Conservation (phyloP, 352 stramenopile species). For the Phytophthora pistaciae region DNA sequence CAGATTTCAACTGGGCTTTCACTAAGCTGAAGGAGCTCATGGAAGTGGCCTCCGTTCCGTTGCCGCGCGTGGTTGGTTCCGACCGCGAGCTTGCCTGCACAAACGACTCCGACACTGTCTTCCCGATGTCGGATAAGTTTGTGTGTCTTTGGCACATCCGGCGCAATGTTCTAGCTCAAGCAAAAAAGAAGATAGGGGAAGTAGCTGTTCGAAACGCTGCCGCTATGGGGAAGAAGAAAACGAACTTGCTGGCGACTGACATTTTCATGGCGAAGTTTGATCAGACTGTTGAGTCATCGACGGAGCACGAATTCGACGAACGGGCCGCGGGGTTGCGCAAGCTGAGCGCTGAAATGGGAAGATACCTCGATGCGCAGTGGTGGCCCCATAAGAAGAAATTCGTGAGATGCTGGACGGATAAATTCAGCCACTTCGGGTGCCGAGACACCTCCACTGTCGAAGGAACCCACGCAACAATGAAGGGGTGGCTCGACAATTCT, state of each 20-base stretch:
- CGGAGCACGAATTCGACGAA: not conserved
- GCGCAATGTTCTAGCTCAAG: not conserved
- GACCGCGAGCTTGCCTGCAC: constrained; percentile 5
- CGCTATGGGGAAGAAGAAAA: not conserved
- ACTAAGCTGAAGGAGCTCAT: not conserved
- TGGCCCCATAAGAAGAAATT: not conserved
- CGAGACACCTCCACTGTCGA: not conserved
- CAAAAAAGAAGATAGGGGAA: not conserved
- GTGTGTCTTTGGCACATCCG: not conserved
- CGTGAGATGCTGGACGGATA: not conserved
- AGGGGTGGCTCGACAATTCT: too few species aligned
- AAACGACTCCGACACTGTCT: not conserved
- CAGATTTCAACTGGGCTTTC: not conserved
- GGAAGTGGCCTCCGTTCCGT: not conserved
- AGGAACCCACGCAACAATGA: not conserved
- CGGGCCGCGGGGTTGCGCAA: not conserved
- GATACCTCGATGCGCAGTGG: not conserved
- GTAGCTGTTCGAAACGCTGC: not conserved
- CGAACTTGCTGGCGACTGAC: not conserved
- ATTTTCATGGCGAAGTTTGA: not conserved
- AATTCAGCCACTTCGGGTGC: not conserved
- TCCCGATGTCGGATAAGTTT: not conserved
- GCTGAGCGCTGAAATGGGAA: not conserved
- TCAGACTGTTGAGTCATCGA: not conserved
- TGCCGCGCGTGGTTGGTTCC: not conserved